Percentiles rank a stretch among this genome's conserved stretches.
Conservation (phyloP, 768 basidiomycete genomes). For the Mycena chlorophos region DNA sequence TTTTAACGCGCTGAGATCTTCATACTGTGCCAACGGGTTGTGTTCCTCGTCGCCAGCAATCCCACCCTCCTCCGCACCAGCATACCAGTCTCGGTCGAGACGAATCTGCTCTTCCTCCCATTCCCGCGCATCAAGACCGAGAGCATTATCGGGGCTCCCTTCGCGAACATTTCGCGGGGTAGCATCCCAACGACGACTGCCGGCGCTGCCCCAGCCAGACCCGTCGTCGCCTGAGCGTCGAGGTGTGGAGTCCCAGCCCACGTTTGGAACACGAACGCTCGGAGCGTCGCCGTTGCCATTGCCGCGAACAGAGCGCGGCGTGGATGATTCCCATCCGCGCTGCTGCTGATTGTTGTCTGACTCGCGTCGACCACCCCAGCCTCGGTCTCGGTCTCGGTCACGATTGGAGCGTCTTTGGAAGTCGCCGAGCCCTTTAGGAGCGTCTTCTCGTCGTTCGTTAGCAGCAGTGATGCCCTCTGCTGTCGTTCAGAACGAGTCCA, state of each 20-base stretch:
- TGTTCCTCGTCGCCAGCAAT: constrained; percentile 90
- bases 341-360: constrained; percentile 30
- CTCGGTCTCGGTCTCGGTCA: constrained; percentile 46
- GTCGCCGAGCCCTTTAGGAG: constrained; percentile 81
- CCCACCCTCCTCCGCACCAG: constrained; percentile 83
- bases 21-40: constrained; percentile 91
- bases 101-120: constrained; percentile 97
- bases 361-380: constrained; percentile 47
- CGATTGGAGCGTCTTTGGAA: constrained; percentile 92
- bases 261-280: constrained; percentile 87
- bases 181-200: constrained; percentile 74
- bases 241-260: constrained; percentile 94
- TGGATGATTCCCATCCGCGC: constrained; percentile 57
- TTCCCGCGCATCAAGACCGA: constrained; percentile 75
- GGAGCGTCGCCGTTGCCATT: constrained; percentile 58
- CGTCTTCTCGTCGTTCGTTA: constrained; percentile 56
- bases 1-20: constrained; percentile 72
- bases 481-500: background rate
- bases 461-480: constrained; percentile 72
- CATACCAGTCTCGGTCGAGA: constrained; percentile 96
- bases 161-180: constrained; percentile 71
- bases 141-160: constrained; percentile 64
- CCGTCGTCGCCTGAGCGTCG: constrained; percentile 56
- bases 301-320: constrained; percentile 60
- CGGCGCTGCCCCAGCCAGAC: constrained; percentile 60